These are phyloP conservation scores for Cucurbitaria berberidis DNA, from an alignment of 2,329 filamentous ascomycete species.

Conservation along the genomic window DNA sequence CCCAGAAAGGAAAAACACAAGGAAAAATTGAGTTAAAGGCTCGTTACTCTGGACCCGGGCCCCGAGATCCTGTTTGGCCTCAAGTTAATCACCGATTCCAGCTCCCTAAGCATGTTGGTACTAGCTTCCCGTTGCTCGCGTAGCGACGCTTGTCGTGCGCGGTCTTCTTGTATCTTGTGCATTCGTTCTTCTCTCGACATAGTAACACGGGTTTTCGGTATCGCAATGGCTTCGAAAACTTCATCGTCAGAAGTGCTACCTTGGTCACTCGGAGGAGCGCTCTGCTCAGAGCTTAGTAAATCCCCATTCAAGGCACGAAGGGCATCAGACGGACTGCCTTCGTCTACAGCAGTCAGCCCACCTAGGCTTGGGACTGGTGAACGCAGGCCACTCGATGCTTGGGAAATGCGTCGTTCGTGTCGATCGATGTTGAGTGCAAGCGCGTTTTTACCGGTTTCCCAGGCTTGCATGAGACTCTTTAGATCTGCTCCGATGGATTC, in stretches of 20 bases:
- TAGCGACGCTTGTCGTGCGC: constrained; percentile 72
- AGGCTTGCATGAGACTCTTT: constrained; percentile 60
- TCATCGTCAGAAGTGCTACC: constrained; percentile 70
- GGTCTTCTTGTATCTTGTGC: constrained; percentile 84
- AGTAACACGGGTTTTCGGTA: constrained; percentile 69
- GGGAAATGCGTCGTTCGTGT: constrained; percentile 68
- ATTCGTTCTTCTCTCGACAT: constrained; percentile 88
- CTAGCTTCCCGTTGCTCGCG: constrained; percentile 80
- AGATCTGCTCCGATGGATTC: constrained; percentile 92
- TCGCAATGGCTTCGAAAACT: constrained; percentile 88
- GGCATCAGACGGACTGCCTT: constrained; percentile 68
- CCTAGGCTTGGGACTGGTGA: constrained; percentile 64
- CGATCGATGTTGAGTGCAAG: constrained; percentile 81
- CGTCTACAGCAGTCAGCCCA: constrained; percentile 63
- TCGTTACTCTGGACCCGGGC: constrained; percentile 40
- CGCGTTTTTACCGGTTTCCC: constrained; percentile 73
- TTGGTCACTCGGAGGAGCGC: constrained; percentile 52
- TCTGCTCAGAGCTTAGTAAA: constrained; percentile 53
- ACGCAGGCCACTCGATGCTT: constrained; percentile 56
- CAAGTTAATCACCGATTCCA: constrained; percentile 80
- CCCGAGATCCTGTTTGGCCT: constrained; percentile 34
- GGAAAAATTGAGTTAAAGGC: constrained; percentile 34
- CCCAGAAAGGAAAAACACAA: constrained; percentile 9
- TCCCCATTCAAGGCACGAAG: constrained; percentile 81
- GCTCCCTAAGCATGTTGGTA: constrained; percentile 87